Percentiles rank a stretch among this genome's conserved stretches.
phyloP scores from a whole-genome alignment of 1,139 yeast genomes.

The Magnusiomyces clavatus region DNA sequence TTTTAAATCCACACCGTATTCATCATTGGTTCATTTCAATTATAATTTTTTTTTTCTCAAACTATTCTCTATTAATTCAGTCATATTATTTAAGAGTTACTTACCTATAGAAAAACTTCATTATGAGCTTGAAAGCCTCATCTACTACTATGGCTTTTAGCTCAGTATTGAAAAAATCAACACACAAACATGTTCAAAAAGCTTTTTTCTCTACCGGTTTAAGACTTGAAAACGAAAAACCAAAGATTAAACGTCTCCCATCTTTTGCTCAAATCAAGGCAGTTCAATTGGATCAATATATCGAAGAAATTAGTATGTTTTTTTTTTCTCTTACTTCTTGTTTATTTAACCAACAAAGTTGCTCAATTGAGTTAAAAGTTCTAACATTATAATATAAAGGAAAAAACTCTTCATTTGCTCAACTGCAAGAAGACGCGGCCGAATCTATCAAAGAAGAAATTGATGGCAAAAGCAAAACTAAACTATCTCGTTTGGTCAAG shows the following conservation, averaged over 20 bases:
- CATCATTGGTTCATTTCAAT: background rate
- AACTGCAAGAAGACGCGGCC: conserved; percentile 17
- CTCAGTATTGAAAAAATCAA: background rate
- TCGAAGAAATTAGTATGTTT: conserved; percentile 15
- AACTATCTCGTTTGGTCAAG: conserved; percentile 28
- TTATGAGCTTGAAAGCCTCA: no score
- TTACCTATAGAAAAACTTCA: no score
- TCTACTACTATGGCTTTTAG: no score
- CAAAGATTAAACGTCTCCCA: conserved; percentile 25
- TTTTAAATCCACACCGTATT: background rate
- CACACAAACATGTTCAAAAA: no score
- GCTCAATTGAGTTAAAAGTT: background rate
- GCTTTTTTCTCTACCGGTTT: background rate
- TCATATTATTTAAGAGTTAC: no score
- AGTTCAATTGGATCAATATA: conserved; percentile 28
- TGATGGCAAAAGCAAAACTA: conserved; percentile 5
- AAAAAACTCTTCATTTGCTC: conserved; percentile 11
- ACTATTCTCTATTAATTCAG: no score
- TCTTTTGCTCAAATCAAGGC: conserved; percentile 31
- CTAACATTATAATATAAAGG: background rate
- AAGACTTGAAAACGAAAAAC: background rate
- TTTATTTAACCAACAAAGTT: no score
- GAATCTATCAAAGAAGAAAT: conserved; percentile 10
- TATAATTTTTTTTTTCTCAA: no score
- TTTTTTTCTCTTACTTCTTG: no score